A percentile compares a stretch with the other conserved stretches of the same genome.
Conservation (phyloP, 2,329 filamentous ascomycete species). For the Pleomassaria siparia region DNA sequence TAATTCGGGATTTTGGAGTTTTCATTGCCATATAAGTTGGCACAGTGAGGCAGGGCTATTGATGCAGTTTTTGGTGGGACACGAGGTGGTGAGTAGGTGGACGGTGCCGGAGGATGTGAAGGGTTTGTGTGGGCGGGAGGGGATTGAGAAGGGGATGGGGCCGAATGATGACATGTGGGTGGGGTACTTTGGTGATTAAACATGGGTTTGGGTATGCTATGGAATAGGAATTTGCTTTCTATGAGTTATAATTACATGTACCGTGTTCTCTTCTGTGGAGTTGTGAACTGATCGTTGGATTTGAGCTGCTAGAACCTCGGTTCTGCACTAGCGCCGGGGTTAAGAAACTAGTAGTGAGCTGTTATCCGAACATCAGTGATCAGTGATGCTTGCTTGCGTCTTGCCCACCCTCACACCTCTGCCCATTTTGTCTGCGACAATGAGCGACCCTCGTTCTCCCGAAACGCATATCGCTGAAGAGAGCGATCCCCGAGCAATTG, state of each 20-base stretch:
- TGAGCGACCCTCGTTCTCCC: constrained; percentile 29
- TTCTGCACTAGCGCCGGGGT: too few relatives aligned
- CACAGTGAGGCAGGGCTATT: constrained; percentile 40
- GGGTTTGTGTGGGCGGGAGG: constrained; percentile 50
- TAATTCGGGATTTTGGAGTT: constrained; percentile 62
- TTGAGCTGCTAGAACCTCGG: too few relatives aligned
- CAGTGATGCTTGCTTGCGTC: background rate
- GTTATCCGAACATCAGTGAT: too few relatives aligned
- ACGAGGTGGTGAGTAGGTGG: constrained; percentile 49
- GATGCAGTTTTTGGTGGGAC: constrained; percentile 60
- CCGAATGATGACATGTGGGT: constrained; percentile 55
- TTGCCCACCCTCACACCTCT: background rate
- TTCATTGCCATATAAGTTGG: constrained; percentile 80
- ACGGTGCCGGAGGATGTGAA: constrained; percentile 49
- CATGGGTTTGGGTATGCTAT: too few relatives aligned
- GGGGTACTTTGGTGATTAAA: constrained; percentile 21
- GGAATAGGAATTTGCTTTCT: too few relatives aligned
- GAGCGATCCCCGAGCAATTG: constrained; percentile 26
- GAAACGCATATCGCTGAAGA: constrained; percentile 27
- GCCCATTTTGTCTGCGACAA: constrained; percentile 6
- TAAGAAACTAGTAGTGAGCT: too few relatives aligned
- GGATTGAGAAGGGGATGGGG: constrained; percentile 52
- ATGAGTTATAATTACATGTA: too few relatives aligned
- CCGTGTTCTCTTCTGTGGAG: too few relatives aligned
- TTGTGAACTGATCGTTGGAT: too few relatives aligned